Conservation (phyloP, 352 stramenopile genomes). For the Pseudoperonospora humuli region DNA sequence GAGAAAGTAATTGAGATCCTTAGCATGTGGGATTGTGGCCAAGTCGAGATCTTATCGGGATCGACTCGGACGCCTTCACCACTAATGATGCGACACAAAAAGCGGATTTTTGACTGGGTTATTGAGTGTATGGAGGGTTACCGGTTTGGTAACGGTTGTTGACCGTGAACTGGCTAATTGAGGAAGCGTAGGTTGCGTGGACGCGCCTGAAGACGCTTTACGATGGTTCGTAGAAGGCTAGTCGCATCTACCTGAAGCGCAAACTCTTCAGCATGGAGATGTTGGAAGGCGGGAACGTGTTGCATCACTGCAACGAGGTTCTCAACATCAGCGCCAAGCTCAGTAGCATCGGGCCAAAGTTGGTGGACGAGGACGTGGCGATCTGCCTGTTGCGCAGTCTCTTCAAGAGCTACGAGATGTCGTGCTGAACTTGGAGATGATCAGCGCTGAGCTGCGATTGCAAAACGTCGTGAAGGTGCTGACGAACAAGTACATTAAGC, state of each 20-base stretch:
- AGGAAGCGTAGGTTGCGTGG: slow-evolving; percentile 20
- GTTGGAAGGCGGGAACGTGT: slow-evolving; percentile 2
- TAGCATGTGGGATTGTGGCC: no score
- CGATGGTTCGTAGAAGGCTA: slow-evolving; percentile 9
- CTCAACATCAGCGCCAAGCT: slow-evolving; percentile 6
- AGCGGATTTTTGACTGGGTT: no score
- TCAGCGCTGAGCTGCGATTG: slow-evolving; percentile 4
- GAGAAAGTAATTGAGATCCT: no score
- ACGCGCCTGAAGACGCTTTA: slow-evolving; percentile 4
- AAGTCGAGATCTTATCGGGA: no score
- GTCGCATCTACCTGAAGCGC: slow-evolving; percentile 19
- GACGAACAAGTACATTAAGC: slow-evolving; percentile 17
- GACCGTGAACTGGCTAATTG: no score
- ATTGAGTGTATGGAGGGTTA: no score
- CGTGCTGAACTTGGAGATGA: slow-evolving; percentile 14
- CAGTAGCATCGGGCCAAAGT: slow-evolving; percentile 2
- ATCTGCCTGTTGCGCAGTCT: slow-evolving; percentile 1
- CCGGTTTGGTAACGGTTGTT: no score
- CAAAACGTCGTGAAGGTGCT: slow-evolving; percentile 12
- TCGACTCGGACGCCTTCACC: no score
- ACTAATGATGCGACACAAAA: no score
- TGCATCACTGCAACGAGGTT: slow-evolving; percentile 4
- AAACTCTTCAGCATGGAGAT: slow-evolving; percentile 7
- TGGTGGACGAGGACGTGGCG: slow-evolving; percentile 4
- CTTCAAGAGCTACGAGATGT: slow-evolving; percentile 1